phyloP scores from a whole-genome alignment of 116 monocot genomes.

The Zostera marina region DNA sequence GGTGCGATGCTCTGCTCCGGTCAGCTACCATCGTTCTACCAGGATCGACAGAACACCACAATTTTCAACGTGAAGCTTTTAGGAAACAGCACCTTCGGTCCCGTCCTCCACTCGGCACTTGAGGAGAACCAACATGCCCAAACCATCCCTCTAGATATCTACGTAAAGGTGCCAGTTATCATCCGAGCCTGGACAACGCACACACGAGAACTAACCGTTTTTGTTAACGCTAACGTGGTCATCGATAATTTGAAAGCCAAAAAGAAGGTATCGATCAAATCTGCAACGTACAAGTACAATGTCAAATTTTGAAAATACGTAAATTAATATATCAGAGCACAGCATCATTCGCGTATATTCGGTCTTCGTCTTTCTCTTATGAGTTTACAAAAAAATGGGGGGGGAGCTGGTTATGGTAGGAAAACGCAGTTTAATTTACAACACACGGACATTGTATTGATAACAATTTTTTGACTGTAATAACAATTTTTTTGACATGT shows the following conservation, averaged over 20 bases:
- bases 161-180: slow-evolving; percentile 40
- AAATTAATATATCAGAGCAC: background rate
- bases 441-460: no score
- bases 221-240: slow-evolving; percentile 33
- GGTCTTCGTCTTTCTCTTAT: no score
- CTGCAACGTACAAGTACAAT: slow-evolving; percentile 23
- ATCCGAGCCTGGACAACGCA: slow-evolving; percentile 13
- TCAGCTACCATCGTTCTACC: slow-evolving; percentile 42
- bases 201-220: slow-evolving; percentile 24
- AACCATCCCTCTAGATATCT: slow-evolving; percentile 39
- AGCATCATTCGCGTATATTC: no score
- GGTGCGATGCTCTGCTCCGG: slow-evolving; percentile 33
- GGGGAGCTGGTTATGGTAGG: no score
- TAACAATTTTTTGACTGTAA: no score
- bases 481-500: no score
- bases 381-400: no score
- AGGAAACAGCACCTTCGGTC: slow-evolving; percentile 19
- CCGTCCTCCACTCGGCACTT: slow-evolving; percentile 25
- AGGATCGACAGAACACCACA: slow-evolving; percentile 40
- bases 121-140: slow-evolving; percentile 15
- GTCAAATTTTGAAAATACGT: slow-evolving; percentile 19
- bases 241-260: slow-evolving; percentile 35
- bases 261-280: slow-evolving; percentile 44
- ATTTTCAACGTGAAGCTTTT: slow-evolving; percentile 19
- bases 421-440: no score